These are phyloP conservation scores for Ustilaginoidea virens DNA, from an alignment of 2,329 filamentous ascomycete genomes.

Conservation along the genomic window DNA sequence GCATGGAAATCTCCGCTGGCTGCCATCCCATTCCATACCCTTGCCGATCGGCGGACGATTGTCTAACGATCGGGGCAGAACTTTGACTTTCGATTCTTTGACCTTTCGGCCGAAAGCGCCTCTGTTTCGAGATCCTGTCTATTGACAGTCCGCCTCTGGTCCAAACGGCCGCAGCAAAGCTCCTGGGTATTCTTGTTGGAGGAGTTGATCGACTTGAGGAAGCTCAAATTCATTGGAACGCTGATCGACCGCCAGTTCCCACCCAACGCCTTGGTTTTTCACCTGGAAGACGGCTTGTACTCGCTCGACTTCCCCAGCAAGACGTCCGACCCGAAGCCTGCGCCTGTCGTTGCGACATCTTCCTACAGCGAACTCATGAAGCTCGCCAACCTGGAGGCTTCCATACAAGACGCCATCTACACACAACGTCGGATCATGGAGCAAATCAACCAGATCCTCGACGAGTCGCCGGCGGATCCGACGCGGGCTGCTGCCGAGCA, in stretches of 20 bases:
- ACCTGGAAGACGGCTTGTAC: slow-evolving; percentile 77
- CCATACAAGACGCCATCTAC: slow-evolving; percentile 74
- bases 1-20: too few relatives aligned
- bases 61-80: slow-evolving; percentile 33
- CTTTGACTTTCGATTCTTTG: slow-evolving; percentile 77
- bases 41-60: neutral
- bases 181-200: slow-evolving; percentile 53
- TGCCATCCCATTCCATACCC: too few relatives aligned
- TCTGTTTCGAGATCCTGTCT: slow-evolving; percentile 48
- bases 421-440: slow-evolving; percentile 58
- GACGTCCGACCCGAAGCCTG: slow-evolving; percentile 35
- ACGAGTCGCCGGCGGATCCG: slow-evolving; percentile 23
- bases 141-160: slow-evolving; percentile 62
- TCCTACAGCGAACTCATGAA: slow-evolving; percentile 83
- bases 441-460: slow-evolving; percentile 56
- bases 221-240: slow-evolving; percentile 63
- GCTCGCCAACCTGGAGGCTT: slow-evolving; percentile 74
- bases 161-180: slow-evolving; percentile 33
- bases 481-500: slow-evolving; percentile 34
- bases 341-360: slow-evolving; percentile 43
- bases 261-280: slow-evolving; percentile 69
- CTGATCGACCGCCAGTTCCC: slow-evolving; percentile 59
- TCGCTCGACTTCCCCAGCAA: slow-evolving; percentile 52
- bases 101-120: slow-evolving; percentile 49
- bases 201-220: slow-evolving; percentile 53